phyloP scores from a whole-genome alignment of 352 stramenopile genomes.

The Phytopythium aichiense region DNA sequence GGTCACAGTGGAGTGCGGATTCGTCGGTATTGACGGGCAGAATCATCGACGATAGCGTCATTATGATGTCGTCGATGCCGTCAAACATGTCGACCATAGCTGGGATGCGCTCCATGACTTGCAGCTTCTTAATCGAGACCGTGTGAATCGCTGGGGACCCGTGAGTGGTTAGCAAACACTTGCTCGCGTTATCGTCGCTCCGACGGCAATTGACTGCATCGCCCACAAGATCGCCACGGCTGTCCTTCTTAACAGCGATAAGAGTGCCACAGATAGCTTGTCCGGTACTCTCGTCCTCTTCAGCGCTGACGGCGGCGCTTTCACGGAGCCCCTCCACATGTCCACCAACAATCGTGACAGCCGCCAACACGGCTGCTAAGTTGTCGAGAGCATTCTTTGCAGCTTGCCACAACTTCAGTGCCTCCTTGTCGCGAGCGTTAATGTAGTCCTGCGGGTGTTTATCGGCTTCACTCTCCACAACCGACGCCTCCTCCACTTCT shows the following conservation, averaged over 20 bases:
- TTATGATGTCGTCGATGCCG: conserved; percentile 47
- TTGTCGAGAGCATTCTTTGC: conserved; percentile 67
- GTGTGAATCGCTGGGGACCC: conserved; percentile 7
- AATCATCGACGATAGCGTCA: conserved; percentile 46
- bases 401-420: conserved; percentile 64
- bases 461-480: conserved; percentile 2
- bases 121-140: conserved; percentile 50
- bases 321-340: conserved; percentile 71
- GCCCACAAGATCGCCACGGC: conserved; percentile 34
- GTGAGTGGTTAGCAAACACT: background rate
- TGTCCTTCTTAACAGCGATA: conserved; percentile 33
- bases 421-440: conserved; percentile 58
- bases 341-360: conserved; percentile 68
- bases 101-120: conserved; percentile 67
- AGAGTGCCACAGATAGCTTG: conserved; percentile 21
- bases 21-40: conserved; percentile 28
- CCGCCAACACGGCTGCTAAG: conserved; percentile 51
- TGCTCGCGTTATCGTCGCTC: conserved; percentile 1
- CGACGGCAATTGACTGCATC: conserved; percentile 9
- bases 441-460: conserved; percentile 13
- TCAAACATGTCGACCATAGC: conserved; percentile 79
- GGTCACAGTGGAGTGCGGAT: conserved; percentile 27
- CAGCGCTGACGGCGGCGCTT: conserved; percentile 50
- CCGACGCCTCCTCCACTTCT: conserved; percentile 49
- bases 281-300: conserved; percentile 30